Evolutionary conservation across 192 early-diverging fungal genomes (phyloP).

Genomic region (Coemansia sp.): DNA sequence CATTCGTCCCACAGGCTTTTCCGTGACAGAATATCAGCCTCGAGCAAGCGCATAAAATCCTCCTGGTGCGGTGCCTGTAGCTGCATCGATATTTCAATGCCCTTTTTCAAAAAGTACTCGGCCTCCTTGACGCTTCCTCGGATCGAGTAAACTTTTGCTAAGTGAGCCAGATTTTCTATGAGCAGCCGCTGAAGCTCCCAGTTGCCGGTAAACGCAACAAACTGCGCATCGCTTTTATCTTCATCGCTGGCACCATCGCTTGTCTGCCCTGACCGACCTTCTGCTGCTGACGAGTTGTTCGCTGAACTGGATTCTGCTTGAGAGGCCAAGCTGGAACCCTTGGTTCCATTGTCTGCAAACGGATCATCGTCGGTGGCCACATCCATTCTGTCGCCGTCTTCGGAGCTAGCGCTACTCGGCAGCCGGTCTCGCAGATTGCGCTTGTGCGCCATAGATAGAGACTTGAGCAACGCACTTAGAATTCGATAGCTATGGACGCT

Average conservation of each 20-base stretch:
- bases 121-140: conserved; percentile 48
- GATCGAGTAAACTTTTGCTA: conserved; percentile 35
- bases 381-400: not conserved
- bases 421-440: conserved; percentile 5
- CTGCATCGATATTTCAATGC: conserved; percentile 19
- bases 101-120: conserved; percentile 43
- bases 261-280: no score
- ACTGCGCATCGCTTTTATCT: conserved; percentile 19
- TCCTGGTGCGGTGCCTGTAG: conserved; percentile 27
- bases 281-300: not conserved
- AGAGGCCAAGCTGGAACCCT: not conserved
- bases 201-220: conserved; percentile 31
- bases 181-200: conserved; percentile 49
- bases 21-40: conserved; percentile 39
- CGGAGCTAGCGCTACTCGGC: not conserved
- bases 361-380: conserved; percentile 28
- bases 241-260: conserved; percentile 1
- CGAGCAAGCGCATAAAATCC: conserved; percentile 14
- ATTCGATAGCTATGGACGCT: conserved; percentile 48
- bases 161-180: conserved; percentile 29
- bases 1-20: conserved; percentile 35
- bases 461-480: conserved; percentile 29
- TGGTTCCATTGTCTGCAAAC: conserved; percentile 7
- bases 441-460: conserved; percentile 13
- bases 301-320: not conserved